phyloP scores from a whole-genome alignment of 768 basidiomycete species.

The Auricularia auricula-judae region DNA sequence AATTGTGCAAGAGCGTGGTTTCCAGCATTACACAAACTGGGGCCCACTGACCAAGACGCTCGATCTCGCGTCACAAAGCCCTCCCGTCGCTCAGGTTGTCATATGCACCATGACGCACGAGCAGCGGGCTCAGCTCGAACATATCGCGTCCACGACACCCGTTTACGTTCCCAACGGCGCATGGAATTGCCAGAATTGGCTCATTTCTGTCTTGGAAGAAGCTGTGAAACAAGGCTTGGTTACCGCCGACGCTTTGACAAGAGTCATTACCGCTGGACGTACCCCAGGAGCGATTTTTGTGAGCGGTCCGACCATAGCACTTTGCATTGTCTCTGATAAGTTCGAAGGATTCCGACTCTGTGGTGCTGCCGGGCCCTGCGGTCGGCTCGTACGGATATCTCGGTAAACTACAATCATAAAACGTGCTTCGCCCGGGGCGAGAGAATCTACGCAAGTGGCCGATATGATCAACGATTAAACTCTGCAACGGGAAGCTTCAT shows the following conservation, averaged over 20 bases:
- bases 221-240: conserved; percentile 14
- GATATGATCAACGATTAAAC: too few species aligned
- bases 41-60: conserved; percentile 16
- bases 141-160: conserved; percentile 12
- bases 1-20: conserved; percentile 38
- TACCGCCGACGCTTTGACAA: conserved; percentile 7
- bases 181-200: conserved; percentile 24
- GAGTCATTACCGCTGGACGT: background rate
- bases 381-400: too few species aligned
- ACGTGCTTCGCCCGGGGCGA: too few species aligned
- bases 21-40: conserved; percentile 32
- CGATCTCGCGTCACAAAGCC: background rate
- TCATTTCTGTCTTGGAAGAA: conserved; percentile 12
- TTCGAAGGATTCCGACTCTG: too few species aligned
- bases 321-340: too few species aligned
- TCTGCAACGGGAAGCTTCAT: too few species aligned
- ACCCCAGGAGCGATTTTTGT: background rate
- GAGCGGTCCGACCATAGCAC: background rate
- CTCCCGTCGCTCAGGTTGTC: conserved; percentile 5
- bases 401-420: too few species aligned
- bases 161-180: conserved; percentile 16
- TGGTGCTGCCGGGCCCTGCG: too few species aligned
- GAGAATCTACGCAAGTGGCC: too few species aligned
- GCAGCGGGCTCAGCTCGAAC: conserved; percentile 14
- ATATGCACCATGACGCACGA: conserved; percentile 10